These are phyloP conservation scores for Sarocladiaceae sp. DNA, from an alignment of 2,329 filamentous ascomycete species.

Conservation along the genomic window DNA sequence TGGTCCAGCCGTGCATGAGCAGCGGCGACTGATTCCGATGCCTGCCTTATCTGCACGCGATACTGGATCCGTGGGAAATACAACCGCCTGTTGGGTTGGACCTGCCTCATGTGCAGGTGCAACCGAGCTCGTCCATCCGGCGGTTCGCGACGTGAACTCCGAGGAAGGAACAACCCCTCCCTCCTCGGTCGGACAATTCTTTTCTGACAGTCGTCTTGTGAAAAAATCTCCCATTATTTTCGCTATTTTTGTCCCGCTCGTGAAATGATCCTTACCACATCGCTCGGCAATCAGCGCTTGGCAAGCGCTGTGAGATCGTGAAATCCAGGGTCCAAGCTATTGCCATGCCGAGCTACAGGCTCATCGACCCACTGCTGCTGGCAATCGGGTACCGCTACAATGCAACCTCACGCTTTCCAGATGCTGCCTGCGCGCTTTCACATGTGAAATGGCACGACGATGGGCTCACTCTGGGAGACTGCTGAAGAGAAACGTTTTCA, in stretches of 20 bases:
- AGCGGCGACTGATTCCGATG: too few relatives aligned
- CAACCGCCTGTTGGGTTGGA: too few relatives aligned
- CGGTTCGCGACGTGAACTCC: background rate
- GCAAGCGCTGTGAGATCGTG: background rate
- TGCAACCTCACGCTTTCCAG: background rate
- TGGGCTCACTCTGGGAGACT: too few relatives aligned
- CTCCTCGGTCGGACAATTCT: background rate
- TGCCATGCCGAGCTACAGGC: slow-evolving; percentile 7
- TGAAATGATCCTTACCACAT: too few relatives aligned
- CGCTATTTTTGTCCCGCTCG: too few relatives aligned
- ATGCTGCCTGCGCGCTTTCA: too few relatives aligned
- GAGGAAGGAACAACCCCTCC: background rate
- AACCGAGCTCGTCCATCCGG: background rate
- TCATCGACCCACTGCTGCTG: background rate
- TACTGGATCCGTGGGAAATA: too few relatives aligned
- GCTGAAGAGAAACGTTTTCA: too few relatives aligned
- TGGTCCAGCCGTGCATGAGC: too few relatives aligned
- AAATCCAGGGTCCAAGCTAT: slow-evolving; percentile 7
- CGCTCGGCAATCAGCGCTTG: slow-evolving; percentile 1
- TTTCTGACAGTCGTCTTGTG: background rate
- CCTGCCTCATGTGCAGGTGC: background rate
- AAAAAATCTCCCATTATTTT: too few relatives aligned
- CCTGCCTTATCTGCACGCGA: slow-evolving; percentile 3
- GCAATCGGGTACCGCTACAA: background rate
- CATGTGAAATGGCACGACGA: background rate